Percentiles rank a stretch among this genome's conserved stretches.
Conservation (phyloP, 176 grass and related monocot genomes). For the Eragrostis nindensis region DNA sequence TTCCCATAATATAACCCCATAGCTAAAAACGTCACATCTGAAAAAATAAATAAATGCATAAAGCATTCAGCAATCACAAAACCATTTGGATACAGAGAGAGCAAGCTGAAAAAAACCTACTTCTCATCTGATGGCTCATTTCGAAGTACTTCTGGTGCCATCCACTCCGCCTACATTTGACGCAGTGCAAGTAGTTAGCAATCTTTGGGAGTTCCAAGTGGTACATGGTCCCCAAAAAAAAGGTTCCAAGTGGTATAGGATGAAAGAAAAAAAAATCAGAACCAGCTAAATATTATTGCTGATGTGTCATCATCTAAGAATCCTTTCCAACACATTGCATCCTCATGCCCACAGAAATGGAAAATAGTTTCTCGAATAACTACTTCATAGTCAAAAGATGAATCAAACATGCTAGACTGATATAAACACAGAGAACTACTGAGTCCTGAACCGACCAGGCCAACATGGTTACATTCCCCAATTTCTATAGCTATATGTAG, state of each 20-base stretch:
- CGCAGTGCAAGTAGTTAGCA: slow-evolving; percentile 38
- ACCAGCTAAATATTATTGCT: slow-evolving; percentile 17
- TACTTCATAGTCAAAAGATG: slow-evolving; percentile 1
- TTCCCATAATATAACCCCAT: slow-evolving; percentile 98
- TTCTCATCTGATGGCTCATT: slow-evolving; percentile 99
- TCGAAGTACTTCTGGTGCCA: slow-evolving; percentile 98
- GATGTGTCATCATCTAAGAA: slow-evolving; percentile 13
- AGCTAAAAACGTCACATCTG: slow-evolving; percentile 99
- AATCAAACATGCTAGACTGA: slow-evolving; percentile 10
- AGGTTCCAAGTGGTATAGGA: background rate
- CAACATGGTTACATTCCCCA: background rate
- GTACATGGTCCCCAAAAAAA: no score
- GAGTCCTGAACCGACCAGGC: background rate
- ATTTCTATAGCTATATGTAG: slow-evolving; percentile 8
- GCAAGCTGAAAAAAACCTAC: slow-evolving; percentile 53
- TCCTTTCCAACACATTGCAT: slow-evolving; percentile 5
- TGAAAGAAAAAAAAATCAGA: background rate
- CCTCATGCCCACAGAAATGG: background rate
- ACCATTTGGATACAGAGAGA: slow-evolving; percentile 19
- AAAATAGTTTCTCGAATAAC: slow-evolving; percentile 1
- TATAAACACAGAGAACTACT: slow-evolving; percentile 4
- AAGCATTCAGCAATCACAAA: slow-evolving; percentile 33
- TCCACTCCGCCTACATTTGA: slow-evolving; percentile 92
- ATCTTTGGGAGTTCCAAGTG: background rate
- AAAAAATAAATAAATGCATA: slow-evolving; percentile 29